Base-by-base conservation (phyloP, 768 basidiomycete species). In the Tylopilus cervinicoccineus region DNA sequence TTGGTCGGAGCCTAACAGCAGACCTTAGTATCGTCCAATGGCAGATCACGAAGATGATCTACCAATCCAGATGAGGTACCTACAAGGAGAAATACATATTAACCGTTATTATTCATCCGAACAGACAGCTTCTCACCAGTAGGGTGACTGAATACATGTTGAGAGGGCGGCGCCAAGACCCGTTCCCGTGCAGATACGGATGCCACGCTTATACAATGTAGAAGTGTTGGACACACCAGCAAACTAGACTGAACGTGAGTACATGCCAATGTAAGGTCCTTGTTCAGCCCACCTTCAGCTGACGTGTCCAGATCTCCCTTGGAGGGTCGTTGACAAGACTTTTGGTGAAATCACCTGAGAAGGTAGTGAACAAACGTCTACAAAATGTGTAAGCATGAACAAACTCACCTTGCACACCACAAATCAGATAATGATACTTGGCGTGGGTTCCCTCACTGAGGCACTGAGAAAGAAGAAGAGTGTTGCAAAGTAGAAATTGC, bases 41-140 rank as follows among this genome's bases (percentile, higher is more conserved):
- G 48, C 16, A n/a, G 33, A 42, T 38, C 37, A 16, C 17, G 4
- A 29, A 16, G 37, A 27, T 39, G 22, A 55, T 72, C 55, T 63
- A 78, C 79, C 79, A 56, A 87, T 86, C 86, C 86, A 88, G 55
- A 88, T 88, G 50, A 88, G 75, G 64, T 79, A 87, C 84, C 84
- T 86, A 53, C 33, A 37, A 37, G 19, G 13, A 24, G 47, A 19
- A 31, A 32, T 20, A 19, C 28, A 34, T n/a, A 16, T 64, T 4
- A 52, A 33, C 16, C 31, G 36, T 10, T 4, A 5, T 23, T 8
- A 46, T 22, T 27, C 27, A 8, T 13, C 6, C 5, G 27, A 41
- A 31, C 34, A 45, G 47, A 47, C 27, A 39, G 28, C 34, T 44
- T 58, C 74, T 62, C 50, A 86, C 85, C 84, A 86, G 66, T 82